Base-by-base conservation (phyloP, 306 rosid species). In the Malus sieversii region DNA sequence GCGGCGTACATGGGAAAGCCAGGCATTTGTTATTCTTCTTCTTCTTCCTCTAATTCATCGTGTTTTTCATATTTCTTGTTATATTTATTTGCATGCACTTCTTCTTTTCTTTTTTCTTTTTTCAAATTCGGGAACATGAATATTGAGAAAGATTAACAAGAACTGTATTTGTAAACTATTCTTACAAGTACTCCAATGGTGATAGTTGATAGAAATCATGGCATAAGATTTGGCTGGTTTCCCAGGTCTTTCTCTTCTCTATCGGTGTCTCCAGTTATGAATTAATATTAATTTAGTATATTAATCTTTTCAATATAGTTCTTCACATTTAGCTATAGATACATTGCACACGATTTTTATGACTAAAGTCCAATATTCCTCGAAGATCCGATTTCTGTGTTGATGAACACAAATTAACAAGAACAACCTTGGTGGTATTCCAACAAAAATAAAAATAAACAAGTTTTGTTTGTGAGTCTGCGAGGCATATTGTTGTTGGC, bases 1-100 rank as follows among this genome's bases (percentile, higher is more conserved):
- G 85, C 55, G 97, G 97, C 97, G 87, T 91, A 91, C 97, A 91
- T 79, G 97, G 97, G 92, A 89, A 88, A 84, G 95, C 95, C 97
- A 91, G 97, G 97, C 97, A 89, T 88, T 86, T 85, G 75, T 85
- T 87, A 78, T 81, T 25, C 48, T 74, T 86, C 74, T 78, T 60
- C 25, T 55, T 42, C 59, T 55, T 70, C 29, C 71, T 53, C 22
- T 74, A 38, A 38, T 38, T 67, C 57, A 10, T 69, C 57, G 58
- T 65, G 16, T 33, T 45, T 27, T 73, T n/a, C 42, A n/a, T 8
- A 62, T 14, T 15, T 18, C 15, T 67, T 23, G 11, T 13, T 52
- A 62, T 38, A 29, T 62, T 33, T 22, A 30, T 59, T 45, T 45
- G 48, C 74, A 68, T 45, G 73, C 72, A 63, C 32, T 52, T 65